Conservation (phyloP, 768 basidiomycete species). For the Naganishia onofrii region DNA sequence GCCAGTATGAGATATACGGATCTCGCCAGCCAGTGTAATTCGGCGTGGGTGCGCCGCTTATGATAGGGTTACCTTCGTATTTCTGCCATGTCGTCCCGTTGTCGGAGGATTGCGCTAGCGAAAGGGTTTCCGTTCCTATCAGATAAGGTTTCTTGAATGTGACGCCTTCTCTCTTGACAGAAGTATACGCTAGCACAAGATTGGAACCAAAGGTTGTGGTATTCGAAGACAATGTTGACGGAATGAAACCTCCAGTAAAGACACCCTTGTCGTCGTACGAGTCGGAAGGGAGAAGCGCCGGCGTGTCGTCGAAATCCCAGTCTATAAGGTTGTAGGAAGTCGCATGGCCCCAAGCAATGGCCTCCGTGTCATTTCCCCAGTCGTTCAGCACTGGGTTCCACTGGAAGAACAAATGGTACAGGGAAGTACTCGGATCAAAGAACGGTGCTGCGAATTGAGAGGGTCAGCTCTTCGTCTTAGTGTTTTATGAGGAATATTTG, state of each 20-base stretch:
- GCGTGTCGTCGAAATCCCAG: conserved; percentile 4
- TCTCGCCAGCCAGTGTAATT: conserved; percentile 31
- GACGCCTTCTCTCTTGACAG: conserved; percentile 17
- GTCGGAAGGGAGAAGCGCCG: neutral
- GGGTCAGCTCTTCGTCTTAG: neutral
- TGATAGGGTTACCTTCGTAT: conserved; percentile 24
- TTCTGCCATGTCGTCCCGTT: conserved; percentile 24
- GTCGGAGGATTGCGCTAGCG: conserved; percentile 9
- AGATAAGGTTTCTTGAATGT: conserved; percentile 11
- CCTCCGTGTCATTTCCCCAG: conserved; percentile 17
- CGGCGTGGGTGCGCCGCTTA: conserved; percentile 6
- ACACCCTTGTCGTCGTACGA: conserved; percentile 14
- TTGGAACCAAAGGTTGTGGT: neutral
- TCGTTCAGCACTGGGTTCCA: conserved; percentile 13
- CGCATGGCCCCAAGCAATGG: conserved; percentile 12
- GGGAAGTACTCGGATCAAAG: conserved; percentile 15
- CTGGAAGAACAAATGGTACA: conserved; percentile 22
- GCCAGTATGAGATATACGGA: conserved; percentile 28
- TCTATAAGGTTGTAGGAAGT: conserved; percentile 11
- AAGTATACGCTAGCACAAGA: conserved; percentile 20
- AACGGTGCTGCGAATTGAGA: neutral
- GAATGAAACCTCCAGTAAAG: conserved; percentile 15
- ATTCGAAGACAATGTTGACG: neutral
- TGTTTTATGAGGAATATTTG: too few species aligned
- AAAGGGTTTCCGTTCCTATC: conserved; percentile 11